These are phyloP conservation scores for Teratosphaeria nubilosa DNA, from an alignment of 2,329 filamentous ascomycete genomes.

Conservation along the genomic window DNA sequence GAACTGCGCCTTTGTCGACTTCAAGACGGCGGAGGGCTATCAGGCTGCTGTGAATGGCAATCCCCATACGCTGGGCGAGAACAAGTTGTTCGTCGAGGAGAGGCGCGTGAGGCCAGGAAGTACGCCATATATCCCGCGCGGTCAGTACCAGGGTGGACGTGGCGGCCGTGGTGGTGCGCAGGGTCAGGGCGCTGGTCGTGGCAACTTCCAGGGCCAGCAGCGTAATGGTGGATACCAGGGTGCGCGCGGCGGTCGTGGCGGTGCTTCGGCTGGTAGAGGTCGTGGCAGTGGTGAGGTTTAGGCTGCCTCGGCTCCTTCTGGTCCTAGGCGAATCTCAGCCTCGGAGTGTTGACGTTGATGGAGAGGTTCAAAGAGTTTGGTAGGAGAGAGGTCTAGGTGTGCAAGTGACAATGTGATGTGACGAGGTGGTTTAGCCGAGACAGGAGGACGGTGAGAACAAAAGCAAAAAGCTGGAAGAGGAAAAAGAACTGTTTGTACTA, in stretches of 20 bases:
- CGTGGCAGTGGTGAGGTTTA: not conserved
- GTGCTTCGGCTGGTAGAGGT: constrained; percentile 5
- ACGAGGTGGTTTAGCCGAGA: not conserved
- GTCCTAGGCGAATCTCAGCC: not conserved
- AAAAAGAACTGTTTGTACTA: not conserved
- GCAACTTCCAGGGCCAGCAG: constrained; percentile 47
- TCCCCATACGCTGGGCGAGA: constrained; percentile 72
- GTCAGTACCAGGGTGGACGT: constrained; percentile 30
- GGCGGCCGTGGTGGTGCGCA: constrained; percentile 39
- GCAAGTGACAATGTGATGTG: not conserved
- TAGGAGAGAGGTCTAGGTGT: not conserved
- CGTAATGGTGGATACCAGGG: constrained; percentile 52
- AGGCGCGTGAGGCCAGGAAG: constrained; percentile 52
- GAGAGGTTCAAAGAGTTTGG: not conserved
- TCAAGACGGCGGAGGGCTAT: constrained; percentile 69
- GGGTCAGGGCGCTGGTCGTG: constrained; percentile 52
- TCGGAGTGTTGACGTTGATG: not conserved
- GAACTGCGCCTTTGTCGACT: constrained; percentile 98
- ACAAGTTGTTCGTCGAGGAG: constrained; percentile 79
- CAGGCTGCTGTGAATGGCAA: constrained; percentile 73
- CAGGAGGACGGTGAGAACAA: not conserved
- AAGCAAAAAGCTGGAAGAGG: not conserved
- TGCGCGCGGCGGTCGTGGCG: constrained; percentile 29
- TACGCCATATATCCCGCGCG: constrained; percentile 29
- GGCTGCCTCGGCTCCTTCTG: not conserved